Percentiles rank a stretch among this genome's conserved stretches.
These are phyloP conservation scores for Ophiostoma ulmi DNA, from an alignment of 2,329 filamentous ascomycete genomes.

Conservation along the genomic window DNA sequence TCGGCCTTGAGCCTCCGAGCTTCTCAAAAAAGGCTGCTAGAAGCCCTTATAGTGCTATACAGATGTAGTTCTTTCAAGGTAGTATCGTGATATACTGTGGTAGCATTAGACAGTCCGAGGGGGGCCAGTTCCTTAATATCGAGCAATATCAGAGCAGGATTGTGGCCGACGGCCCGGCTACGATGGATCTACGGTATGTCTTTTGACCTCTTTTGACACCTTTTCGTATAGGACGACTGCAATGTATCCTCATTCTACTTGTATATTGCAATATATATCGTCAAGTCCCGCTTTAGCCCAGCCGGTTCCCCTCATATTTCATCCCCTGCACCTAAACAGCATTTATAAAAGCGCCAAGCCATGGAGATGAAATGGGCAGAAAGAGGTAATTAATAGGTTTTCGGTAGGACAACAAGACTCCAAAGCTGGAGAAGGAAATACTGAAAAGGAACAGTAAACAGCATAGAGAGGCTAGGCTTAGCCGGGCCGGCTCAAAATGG, in stretches of 20 bases:
- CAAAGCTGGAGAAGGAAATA: background rate
- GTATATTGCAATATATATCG: slow-evolving; percentile 6
- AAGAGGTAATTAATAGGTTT: background rate
- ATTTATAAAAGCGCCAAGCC: background rate
- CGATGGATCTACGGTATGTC: background rate
- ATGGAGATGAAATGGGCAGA: background rate
- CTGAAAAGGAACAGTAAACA: background rate
- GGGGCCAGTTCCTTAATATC: slow-evolving; percentile 1
- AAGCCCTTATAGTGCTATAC: background rate
- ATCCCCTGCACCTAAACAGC: background rate
- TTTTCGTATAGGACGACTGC: background rate
- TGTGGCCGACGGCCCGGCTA: background rate
- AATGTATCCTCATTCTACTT: background rate
- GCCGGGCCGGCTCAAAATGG: background rate
- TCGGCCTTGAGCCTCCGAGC: slow-evolving; percentile 3
- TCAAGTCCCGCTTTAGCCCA: slow-evolving; percentile 3
- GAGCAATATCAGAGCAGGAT: background rate
- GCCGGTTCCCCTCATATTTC: slow-evolving; percentile 1
- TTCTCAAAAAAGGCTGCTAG: slow-evolving; percentile 9
- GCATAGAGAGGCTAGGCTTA: background rate
- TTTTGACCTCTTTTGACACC: background rate
- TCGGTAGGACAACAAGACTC: background rate
- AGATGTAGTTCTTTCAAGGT: background rate
- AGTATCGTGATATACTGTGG: background rate
- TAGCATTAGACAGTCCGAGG: background rate